A percentile compares a stretch with the other conserved stretches of the same genome.
These are phyloP conservation scores for Corchorus capsularis DNA, from an alignment of 345 rosid species.

Conservation along the genomic window DNA sequence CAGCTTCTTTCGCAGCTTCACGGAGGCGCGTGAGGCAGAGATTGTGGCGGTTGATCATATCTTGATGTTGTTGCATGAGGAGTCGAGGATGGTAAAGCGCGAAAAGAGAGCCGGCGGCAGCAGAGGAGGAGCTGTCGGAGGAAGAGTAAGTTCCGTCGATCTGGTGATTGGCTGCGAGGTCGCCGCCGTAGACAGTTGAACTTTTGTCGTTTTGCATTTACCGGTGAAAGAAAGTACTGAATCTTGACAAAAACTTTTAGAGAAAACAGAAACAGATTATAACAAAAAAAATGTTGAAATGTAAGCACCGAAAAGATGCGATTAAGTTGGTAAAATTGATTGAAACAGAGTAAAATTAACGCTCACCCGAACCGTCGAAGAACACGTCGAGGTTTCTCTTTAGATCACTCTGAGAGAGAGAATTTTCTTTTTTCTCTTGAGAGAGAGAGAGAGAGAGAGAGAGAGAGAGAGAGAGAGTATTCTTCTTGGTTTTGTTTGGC, in stretches of 20 bases:
- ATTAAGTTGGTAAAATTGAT: background rate
- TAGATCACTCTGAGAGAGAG: background rate
- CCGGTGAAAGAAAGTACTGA: background rate
- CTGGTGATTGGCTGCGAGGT: conserved; percentile 8
- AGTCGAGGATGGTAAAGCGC: conserved; percentile 33
- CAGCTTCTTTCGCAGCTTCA: conserved; percentile 39
- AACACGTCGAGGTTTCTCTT: background rate
- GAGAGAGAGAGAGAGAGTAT: background rate
- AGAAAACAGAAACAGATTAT: conserved; percentile 6
- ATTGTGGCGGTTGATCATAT: conserved; percentile 47
- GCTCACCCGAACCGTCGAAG: conserved; percentile 13
- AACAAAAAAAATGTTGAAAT: background rate
- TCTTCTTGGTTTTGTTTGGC: background rate
- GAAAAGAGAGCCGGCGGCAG: conserved; percentile 20
- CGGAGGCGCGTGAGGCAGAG: conserved; percentile 50
- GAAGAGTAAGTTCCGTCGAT: conserved; percentile 27
- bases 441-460: no score
- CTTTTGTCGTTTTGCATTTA: conserved; percentile 32
- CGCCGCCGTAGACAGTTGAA: conserved; percentile 26
- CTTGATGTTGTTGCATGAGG: conserved; percentile 46
- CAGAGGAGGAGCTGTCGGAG: conserved; percentile 27
- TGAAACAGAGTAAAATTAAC: background rate
- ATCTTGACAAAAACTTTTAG: background rate
- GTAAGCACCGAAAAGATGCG: background rate
- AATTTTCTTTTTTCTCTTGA: no score